These are phyloP conservation scores for Cryptosporidium bovis DNA, from an alignment of 169 alveolate species.

Conservation along the genomic window DNA sequence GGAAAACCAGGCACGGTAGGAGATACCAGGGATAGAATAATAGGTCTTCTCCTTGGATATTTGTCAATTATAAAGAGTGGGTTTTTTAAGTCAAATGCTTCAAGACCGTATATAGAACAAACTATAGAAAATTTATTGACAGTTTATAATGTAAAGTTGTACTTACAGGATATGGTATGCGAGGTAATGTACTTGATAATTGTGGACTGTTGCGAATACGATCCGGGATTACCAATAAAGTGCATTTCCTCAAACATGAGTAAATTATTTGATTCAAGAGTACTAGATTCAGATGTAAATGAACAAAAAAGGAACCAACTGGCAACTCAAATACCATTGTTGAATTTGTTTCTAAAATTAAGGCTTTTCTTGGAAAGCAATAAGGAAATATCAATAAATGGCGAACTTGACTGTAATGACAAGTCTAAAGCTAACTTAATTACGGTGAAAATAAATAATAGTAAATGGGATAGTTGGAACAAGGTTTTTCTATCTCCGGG, in stretches of 20 bases:
- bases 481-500: constrained; percentile 35
- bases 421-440: background rate
- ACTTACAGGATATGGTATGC: constrained; percentile 59
- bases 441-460: background rate
- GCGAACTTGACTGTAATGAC: background rate
- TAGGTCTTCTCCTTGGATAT: constrained; percentile 60
- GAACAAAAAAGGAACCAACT: constrained; percentile 35
- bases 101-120: constrained; percentile 62
- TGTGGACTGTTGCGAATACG: constrained; percentile 41
- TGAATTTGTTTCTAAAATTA: constrained; percentile 21
- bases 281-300: background rate
- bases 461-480: constrained; percentile 53
- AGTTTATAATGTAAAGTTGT: constrained; percentile 46
- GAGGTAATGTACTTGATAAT: constrained; percentile 32
- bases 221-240: constrained; percentile 40
- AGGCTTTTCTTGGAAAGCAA: constrained; percentile 42
- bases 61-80: constrained; percentile 40
- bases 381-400: constrained; percentile 3
- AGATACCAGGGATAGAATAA: constrained; percentile 50
- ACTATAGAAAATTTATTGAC: constrained; percentile 59
- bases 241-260: constrained; percentile 17
- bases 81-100: constrained; percentile 21
- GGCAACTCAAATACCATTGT: constrained; percentile 19
- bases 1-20: constrained; percentile 44
- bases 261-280: constrained; percentile 37